Conservation (phyloP, 768 basidiomycete species). For the Mycena maculata region DNA sequence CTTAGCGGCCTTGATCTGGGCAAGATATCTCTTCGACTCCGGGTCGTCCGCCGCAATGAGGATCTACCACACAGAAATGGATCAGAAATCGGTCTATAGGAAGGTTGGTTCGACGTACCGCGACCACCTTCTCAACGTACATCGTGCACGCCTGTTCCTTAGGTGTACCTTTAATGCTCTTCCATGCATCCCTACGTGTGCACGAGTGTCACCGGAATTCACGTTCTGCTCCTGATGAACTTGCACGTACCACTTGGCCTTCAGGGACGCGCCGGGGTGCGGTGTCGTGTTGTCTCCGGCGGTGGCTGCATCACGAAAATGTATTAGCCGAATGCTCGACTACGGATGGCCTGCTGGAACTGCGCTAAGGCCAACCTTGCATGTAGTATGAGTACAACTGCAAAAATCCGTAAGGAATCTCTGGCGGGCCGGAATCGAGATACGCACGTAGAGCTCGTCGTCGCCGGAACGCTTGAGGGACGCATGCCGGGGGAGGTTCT, state of each 20-base stretch:
- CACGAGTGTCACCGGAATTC: slow-evolving; percentile 1
- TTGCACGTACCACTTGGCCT: slow-evolving; percentile 12
- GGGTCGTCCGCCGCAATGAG: slow-evolving; percentile 9
- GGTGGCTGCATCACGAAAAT: slow-evolving; percentile 8
- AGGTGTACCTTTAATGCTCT: slow-evolving; percentile 13
- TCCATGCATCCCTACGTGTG: slow-evolving; percentile 13
- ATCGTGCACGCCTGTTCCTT: slow-evolving; percentile 16
- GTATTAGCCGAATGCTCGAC: neutral
- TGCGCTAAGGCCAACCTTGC: slow-evolving; percentile 13
- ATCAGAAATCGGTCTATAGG: neutral
- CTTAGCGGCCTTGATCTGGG: slow-evolving; percentile 9
- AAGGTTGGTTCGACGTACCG: neutral
- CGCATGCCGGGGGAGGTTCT: slow-evolving; percentile 15
- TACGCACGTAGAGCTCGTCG: slow-evolving; percentile 16
- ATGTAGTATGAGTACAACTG: slow-evolving; percentile 20
- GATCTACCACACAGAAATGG: slow-evolving; percentile 12
- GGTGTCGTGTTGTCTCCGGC: slow-evolving; percentile 14
- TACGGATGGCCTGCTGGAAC: neutral
- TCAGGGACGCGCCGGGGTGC: slow-evolving; percentile 1
- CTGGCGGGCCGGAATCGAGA: neutral
- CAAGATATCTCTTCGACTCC: slow-evolving; percentile 15
- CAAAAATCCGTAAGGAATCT: neutral
- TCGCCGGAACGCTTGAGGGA: slow-evolving; percentile 15
- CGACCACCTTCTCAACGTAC: slow-evolving; percentile 15
- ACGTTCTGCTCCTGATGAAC: neutral